These are phyloP conservation scores for Plasmodium cynomolgi DNA, from an alignment of 169 alveolate genomes.

Conservation along the genomic window DNA sequence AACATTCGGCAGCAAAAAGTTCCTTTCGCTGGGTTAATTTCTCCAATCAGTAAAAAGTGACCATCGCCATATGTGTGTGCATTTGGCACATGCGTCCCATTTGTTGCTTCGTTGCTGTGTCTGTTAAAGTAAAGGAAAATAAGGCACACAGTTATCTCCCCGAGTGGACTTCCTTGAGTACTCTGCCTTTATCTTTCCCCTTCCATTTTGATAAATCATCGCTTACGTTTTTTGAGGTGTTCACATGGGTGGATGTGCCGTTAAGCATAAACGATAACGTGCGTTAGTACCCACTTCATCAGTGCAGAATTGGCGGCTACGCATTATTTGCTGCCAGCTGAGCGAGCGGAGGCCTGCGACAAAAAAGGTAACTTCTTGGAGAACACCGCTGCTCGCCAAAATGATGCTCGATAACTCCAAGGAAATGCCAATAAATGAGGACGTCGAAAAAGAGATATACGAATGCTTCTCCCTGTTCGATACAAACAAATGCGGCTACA, in stretches of 20 bases:
- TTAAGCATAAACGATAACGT: not conserved
- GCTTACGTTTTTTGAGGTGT: not conserved
- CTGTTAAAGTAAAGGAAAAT: not conserved
- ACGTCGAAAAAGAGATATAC: conserved; percentile 54
- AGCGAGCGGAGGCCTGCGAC: not conserved
- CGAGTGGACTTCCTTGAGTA: not conserved
- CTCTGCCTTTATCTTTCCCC: not conserved
- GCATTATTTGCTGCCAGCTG: not conserved
- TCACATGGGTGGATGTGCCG: not conserved
- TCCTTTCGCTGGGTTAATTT: not conserved
- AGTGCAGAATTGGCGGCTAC: not conserved
- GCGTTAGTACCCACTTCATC: not conserved
- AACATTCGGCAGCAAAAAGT: not conserved
- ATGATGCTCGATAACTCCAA: conserved; percentile 23
- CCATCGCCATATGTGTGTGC: not conserved
- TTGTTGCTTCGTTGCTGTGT: not conserved
- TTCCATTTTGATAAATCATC: not conserved
- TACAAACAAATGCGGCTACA: conserved; percentile 72
- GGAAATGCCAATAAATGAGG: conserved; percentile 39
- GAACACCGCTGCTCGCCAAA: not conserved
- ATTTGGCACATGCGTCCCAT: not conserved
- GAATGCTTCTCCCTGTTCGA: conserved; percentile 73
- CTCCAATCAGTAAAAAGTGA: not conserved
- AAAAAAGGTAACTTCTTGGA: not conserved
- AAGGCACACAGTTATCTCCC: not conserved